A percentile compares a stretch with the other conserved stretches of the same genome.
phyloP scores from a whole-genome alignment of 129 eudicot species.

The Chrysanthemum lavandulifolium region DNA sequence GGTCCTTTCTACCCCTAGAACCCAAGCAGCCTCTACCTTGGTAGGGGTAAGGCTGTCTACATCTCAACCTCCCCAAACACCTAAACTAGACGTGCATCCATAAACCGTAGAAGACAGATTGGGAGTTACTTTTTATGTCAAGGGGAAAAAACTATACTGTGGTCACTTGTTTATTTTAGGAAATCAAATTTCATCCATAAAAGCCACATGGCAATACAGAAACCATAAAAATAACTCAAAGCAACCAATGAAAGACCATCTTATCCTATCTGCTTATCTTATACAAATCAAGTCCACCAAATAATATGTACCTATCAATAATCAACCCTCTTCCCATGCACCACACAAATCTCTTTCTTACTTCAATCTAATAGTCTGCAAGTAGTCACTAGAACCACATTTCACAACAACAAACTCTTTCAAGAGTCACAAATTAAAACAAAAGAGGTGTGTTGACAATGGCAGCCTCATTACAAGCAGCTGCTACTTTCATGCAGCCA shows the following conservation, averaged over 20 bases:
- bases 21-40: too few relatives aligned
- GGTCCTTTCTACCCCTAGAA: too few relatives aligned
- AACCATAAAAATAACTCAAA: conserved; percentile 27
- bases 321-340: conserved; percentile 19
- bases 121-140: too few relatives aligned
- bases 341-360: conserved; percentile 41
- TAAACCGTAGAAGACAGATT: too few relatives aligned
- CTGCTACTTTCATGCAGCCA: conserved; percentile 88
- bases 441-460: conserved; percentile 32
- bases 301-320: conserved; percentile 22
- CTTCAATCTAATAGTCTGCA: conserved; percentile 32
- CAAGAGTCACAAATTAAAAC: neutral
- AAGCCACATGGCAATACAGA: conserved; percentile 52
- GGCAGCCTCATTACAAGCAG: conserved; percentile 87
- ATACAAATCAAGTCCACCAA: conserved; percentile 37
- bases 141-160: too few relatives aligned
- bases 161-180: neutral
- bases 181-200: conserved; percentile 19
- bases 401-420: conserved; percentile 21
- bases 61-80: too few relatives aligned
- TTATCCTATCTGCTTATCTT: conserved; percentile 83
- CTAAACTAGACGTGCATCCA: too few relatives aligned
- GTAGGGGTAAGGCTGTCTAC: too few relatives aligned
- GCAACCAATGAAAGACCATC: conserved; percentile 60
- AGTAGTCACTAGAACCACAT: conserved; percentile 27